phyloP scores from a whole-genome alignment of 768 basidiomycete species.

The Asterophora lycoperdoides region DNA sequence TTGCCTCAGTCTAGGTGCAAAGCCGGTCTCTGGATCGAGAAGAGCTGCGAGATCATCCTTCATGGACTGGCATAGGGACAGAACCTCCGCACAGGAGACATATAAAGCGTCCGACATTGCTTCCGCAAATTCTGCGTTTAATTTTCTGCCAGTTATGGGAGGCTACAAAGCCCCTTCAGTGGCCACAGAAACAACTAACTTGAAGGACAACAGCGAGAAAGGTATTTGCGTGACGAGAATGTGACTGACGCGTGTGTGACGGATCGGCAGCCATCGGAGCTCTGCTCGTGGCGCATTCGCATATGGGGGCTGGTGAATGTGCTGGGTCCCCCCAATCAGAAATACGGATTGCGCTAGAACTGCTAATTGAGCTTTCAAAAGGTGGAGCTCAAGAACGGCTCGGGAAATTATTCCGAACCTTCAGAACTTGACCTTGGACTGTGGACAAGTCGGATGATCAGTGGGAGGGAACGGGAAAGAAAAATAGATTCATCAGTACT shows the following conservation, averaged over 20 bases:
- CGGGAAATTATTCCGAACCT: too few relatives aligned
- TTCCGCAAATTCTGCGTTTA: background rate
- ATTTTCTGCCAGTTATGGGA: background rate
- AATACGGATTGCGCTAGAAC: too few relatives aligned
- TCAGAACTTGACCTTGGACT: too few relatives aligned
- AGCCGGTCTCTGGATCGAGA: constrained; percentile 60
- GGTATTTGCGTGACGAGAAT: background rate
- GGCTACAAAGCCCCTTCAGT: background rate
- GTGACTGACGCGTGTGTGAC: constrained; percentile 1
- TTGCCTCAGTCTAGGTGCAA: constrained; percentile 59
- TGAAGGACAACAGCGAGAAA: background rate
- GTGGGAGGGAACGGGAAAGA: too few relatives aligned
- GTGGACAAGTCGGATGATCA: too few relatives aligned
- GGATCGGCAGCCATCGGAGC: too few relatives aligned
- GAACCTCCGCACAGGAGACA: constrained; percentile 63
- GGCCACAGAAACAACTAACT: background rate
- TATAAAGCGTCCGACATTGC: constrained; percentile 34
- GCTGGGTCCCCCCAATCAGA: too few relatives aligned
- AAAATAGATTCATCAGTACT: too few relatives aligned
- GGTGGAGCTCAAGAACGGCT: too few relatives aligned
- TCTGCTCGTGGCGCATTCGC: too few relatives aligned
- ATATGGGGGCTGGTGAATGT: too few relatives aligned
- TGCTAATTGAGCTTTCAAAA: too few relatives aligned
- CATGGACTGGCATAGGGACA: constrained; percentile 52
- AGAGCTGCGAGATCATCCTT: constrained; percentile 56